Percentiles rank a stretch among this genome's conserved stretches.
These are phyloP conservation scores for Lepiota brunneoincarnata DNA, from an alignment of 768 basidiomycete species.

Conservation along the genomic window DNA sequence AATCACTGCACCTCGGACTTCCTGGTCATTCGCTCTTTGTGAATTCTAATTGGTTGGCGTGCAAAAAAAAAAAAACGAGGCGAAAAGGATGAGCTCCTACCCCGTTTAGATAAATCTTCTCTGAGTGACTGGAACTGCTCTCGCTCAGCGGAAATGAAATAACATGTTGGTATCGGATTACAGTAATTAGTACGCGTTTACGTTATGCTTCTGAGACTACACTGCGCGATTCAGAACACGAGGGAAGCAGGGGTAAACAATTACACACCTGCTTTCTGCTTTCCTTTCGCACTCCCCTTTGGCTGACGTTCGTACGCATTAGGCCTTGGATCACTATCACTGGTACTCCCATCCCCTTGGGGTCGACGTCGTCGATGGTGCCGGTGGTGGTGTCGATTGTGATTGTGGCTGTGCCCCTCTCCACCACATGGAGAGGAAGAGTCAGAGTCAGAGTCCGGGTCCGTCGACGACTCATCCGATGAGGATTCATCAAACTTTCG, in stretches of 20 bases:
- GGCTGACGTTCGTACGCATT: slow-evolving; percentile 53
- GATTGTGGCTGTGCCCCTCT: slow-evolving; percentile 19
- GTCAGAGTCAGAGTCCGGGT: slow-evolving; percentile 46
- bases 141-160: too few species aligned
- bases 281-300: slow-evolving; percentile 33
- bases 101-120: too few species aligned
- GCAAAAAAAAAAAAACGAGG: too few species aligned
- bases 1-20: too few species aligned
- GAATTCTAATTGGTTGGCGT: not conserved
- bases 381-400: slow-evolving; percentile 9
- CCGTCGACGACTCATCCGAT: slow-evolving; percentile 52
- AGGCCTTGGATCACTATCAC: slow-evolving; percentile 22
- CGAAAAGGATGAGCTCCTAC: too few species aligned
- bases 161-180: too few species aligned
- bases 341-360: slow-evolving; percentile 2
- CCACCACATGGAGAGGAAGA: slow-evolving; percentile 29
- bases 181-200: too few species aligned
- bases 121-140: too few species aligned
- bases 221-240: too few species aligned
- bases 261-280: slow-evolving; percentile 25
- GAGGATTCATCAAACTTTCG: slow-evolving; percentile 81
- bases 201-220: too few species aligned
- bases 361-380: slow-evolving; percentile 13
- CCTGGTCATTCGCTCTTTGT: too few species aligned
- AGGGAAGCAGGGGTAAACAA: too few species aligned